phyloP scores from a whole-genome alignment of 2,329 filamentous ascomycete genomes.

The Chaetomium globosum region DNA sequence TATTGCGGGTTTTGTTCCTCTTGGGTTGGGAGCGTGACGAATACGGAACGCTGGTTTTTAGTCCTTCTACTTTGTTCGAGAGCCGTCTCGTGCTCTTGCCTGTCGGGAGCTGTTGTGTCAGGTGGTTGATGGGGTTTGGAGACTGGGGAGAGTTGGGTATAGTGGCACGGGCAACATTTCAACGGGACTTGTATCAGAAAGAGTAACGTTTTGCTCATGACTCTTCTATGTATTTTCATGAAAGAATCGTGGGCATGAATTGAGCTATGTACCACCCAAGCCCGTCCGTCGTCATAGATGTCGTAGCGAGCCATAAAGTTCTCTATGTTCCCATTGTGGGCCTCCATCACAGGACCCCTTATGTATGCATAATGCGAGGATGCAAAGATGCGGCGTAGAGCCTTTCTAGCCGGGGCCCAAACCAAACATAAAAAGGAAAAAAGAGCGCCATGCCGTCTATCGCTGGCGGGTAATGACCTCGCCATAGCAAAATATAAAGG shows the following conservation, averaged over 20 bases:
- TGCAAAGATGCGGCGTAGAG: constrained; percentile 1
- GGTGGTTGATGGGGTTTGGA: neutral
- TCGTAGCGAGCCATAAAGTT: constrained; percentile 1
- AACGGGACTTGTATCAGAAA: neutral
- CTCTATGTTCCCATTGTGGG: constrained; percentile 4
- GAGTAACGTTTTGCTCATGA: neutral
- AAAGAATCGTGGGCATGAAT: neutral
- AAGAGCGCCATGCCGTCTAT: constrained; percentile 25
- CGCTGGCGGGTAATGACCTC: constrained; percentile 1
- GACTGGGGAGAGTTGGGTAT: no score
- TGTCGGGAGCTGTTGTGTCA: no score
- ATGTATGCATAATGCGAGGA: constrained; percentile 11
- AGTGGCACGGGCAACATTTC: neutral
- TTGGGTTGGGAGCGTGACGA: no score
- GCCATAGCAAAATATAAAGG: neutral
- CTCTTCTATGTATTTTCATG: neutral
- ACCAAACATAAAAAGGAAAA: constrained; percentile 9
- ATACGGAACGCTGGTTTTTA: no score
- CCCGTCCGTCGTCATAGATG: neutral
- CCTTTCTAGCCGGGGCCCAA: neutral
- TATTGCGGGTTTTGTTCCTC: neutral
- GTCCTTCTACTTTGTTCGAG: no score
- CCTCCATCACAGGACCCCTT: constrained; percentile 4
- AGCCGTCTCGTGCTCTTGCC: neutral
- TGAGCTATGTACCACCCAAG: neutral